A percentile compares a stretch with the other conserved stretches of the same genome.
Conservation (phyloP, 2,329 filamentous ascomycete species). For the Mycosphaerelloides madeirae region DNA sequence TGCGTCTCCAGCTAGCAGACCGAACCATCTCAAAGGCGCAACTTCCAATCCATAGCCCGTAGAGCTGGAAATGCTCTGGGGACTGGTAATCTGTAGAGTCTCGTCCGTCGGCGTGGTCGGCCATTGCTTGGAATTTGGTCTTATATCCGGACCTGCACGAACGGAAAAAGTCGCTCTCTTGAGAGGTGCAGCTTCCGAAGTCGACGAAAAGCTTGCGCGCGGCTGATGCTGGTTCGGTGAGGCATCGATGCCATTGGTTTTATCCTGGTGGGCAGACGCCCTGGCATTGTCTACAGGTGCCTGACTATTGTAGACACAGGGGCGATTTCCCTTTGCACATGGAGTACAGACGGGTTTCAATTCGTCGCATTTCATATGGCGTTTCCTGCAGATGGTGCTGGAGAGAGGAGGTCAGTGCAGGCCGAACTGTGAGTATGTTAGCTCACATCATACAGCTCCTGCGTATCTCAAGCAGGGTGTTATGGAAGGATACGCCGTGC, state of each 20-base stretch:
- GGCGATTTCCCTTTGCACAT: slow-evolving; percentile 41
- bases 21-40: slow-evolving; percentile 48
- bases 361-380: slow-evolving; percentile 52
- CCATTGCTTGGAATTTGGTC: slow-evolving; percentile 12
- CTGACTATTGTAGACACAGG: slow-evolving; percentile 36
- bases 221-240: slow-evolving; percentile 2
- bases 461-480: no score
- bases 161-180: slow-evolving; percentile 6
- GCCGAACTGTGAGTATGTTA: no score
- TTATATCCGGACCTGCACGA: slow-evolving; percentile 1
- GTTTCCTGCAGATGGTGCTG: slow-evolving; percentile 29
- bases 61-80: slow-evolving; percentile 25
- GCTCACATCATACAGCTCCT: no score
- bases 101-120: slow-evolving; percentile 16
- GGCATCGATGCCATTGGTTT: slow-evolving; percentile 1
- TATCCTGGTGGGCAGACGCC: not conserved
- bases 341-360: slow-evolving; percentile 41
- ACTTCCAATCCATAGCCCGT: slow-evolving; percentile 34
- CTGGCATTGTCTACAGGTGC: slow-evolving; percentile 3
- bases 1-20: slow-evolving; percentile 44
- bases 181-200: not conserved
- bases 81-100: slow-evolving; percentile 18
- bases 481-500: no score
- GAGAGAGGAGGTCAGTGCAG: slow-evolving; percentile 2
- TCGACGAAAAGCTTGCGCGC: not conserved